Base-by-base conservation (phyloP, 2,329 filamentous ascomycete species). In the Neonectria hederae region DNA sequence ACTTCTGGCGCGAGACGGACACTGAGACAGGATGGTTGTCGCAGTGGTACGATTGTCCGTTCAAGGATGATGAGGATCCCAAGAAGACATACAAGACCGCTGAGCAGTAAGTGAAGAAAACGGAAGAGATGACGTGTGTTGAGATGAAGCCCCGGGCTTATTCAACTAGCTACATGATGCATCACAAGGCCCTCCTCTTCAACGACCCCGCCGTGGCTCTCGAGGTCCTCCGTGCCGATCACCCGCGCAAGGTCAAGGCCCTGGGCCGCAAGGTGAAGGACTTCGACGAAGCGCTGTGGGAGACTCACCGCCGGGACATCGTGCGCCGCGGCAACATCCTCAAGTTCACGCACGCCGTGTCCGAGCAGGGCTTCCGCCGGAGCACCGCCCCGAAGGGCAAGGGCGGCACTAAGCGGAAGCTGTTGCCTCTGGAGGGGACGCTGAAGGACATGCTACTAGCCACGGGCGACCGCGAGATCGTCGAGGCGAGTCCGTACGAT, bases 401-500 rank as follows among this genome's bases (percentile, higher is more conserved):
- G 6, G 62, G 64, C 13, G 55, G 64, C 8, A 43, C 57, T 2
- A 61, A 68, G 51, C 59, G 61, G 40, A 58, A 56, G 42, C 65
- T 74, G 4, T 65, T 66, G 24, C 72, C 73, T 48, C 68, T 75
- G 71, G 78, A 82, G 2, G 74, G 76, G 5, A 77, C 78, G 17
- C 74, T 91, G 68, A 79, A 76, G 53, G 77, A 75, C 28, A 75
- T 80, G 77, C 72, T 92, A 65, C 75, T 91, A 46, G 80, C 74
- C 8, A 92, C 90, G 1, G 87, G 85, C 0, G 83, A 87, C 5
- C 78, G 84, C 49, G 84, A 89, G 75, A 72, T 92, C 22, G 87
- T 91, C 2, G 89, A 90, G 78, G 87, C 87, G 32, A 83, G 83
- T 62, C 86, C 88, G 11, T 81, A 76, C 62, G 89, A 92, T 78